phyloP scores from a whole-genome alignment of 2,329 filamentous ascomycete species.

The Paecilomyces niveus region DNA sequence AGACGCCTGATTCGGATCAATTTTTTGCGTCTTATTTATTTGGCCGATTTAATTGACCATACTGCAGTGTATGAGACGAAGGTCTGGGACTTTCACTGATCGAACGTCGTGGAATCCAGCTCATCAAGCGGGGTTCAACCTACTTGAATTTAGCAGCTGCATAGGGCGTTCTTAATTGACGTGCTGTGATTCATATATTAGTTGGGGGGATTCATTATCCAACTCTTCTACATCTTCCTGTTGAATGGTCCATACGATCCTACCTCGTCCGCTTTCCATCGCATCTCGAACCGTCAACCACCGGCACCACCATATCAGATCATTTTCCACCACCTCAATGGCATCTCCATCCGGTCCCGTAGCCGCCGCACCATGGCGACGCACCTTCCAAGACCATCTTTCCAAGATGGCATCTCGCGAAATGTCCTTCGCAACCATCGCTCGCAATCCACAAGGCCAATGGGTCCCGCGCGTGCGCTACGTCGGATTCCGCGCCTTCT shows the following conservation, averaged over 20 bases:
- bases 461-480: slow-evolving; percentile 55
- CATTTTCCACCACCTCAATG: not conserved
- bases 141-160: too few relatives aligned
- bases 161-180: too few relatives aligned
- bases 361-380: slow-evolving; percentile 46
- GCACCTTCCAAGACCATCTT: slow-evolving; percentile 43
- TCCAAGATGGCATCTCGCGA: slow-evolving; percentile 32
- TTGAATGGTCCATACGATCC: not conserved
- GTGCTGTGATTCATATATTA: not conserved
- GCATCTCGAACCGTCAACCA: not conserved
- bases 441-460: slow-evolving; percentile 5
- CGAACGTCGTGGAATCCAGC: not conserved
- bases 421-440: slow-evolving; percentile 41
- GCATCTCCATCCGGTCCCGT: slow-evolving; percentile 4
- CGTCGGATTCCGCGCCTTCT: slow-evolving; percentile 82
- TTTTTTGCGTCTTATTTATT: not conserved
- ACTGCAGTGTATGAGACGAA: not conserved
- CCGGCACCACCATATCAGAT: not conserved
- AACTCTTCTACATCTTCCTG: not conserved
- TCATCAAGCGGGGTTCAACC: too few relatives aligned
- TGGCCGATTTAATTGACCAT: not conserved
- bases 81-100: not conserved
- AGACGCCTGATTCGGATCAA: not conserved
- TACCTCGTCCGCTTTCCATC: not conserved
- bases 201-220: not conserved